Conservation (phyloP, 2,329 filamentous ascomycete species). For the Volutella citrinella region DNA sequence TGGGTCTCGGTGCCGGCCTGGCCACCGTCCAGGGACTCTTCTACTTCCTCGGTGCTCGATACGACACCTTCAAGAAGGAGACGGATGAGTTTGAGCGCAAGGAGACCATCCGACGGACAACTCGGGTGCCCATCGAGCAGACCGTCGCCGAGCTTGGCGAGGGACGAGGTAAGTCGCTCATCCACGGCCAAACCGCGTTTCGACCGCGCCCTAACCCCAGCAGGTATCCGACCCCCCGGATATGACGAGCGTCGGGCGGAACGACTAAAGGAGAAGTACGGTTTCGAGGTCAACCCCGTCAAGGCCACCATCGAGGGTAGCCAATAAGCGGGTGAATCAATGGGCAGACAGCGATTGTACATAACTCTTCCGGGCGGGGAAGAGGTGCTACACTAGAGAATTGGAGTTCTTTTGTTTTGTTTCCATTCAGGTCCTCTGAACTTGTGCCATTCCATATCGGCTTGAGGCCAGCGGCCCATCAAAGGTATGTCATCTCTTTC, state of each 20-base stretch:
- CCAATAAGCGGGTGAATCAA: constrained; percentile 30
- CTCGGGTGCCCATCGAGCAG: constrained; percentile 72
- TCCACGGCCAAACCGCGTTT: too few relatives aligned
- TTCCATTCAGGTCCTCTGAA: constrained; percentile 23
- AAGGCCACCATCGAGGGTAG: constrained; percentile 47
- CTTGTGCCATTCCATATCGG: constrained; percentile 19
- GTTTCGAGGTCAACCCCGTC: constrained; percentile 74
- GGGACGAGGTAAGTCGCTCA: constrained; percentile 66
- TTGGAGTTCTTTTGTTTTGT: constrained; percentile 36
- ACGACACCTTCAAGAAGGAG: constrained; percentile 49
- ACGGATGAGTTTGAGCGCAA: constrained; percentile 73
- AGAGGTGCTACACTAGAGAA: constrained; percentile 39
- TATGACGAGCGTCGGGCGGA: constrained; percentile 82
- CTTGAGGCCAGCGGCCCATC: constrained; percentile 4
- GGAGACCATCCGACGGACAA: constrained; percentile 69
- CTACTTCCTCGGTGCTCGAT: constrained; percentile 65
- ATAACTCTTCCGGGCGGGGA: constrained; percentile 35
- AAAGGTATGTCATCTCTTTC: background rate
- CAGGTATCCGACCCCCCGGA: constrained; percentile 76
- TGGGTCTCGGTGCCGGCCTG: constrained; percentile 62
- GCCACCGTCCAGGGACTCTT: constrained; percentile 60
- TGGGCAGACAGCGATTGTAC: constrained; percentile 30
- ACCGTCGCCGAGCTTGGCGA: constrained; percentile 81
- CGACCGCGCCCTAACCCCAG: constrained; percentile 15
- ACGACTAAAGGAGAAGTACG: constrained; percentile 82